Evolutionary conservation across 2,329 filamentous ascomycete species (phyloP).

Genomic region (Lasiodiplodia sp.): DNA sequence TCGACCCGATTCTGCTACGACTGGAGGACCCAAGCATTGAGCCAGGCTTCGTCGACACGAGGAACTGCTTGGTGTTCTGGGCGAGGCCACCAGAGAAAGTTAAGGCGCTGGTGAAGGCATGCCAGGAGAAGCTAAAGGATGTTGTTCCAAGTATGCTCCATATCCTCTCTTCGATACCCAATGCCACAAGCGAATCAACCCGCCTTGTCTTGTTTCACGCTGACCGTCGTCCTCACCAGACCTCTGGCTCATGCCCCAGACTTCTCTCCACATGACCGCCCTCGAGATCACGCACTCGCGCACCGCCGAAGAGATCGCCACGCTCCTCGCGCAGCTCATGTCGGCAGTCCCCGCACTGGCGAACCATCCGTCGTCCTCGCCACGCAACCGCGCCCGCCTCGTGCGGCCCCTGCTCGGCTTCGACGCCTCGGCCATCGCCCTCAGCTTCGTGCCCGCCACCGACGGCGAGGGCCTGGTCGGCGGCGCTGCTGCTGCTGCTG

Average conservation of each 20-base stretch:
- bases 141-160: slow-evolving; percentile 71
- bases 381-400: slow-evolving; percentile 73
- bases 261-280: slow-evolving; percentile 82
- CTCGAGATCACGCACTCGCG: slow-evolving; percentile 85
- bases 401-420: slow-evolving; percentile 85
- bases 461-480: slow-evolving; percentile 46
- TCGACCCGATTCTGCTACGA: slow-evolving; percentile 78
- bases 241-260: slow-evolving; percentile 84
- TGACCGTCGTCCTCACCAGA: slow-evolving; percentile 55
- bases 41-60: slow-evolving; percentile 74
- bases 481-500: too few relatives aligned
- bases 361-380: slow-evolving; percentile 72
- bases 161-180: too few relatives aligned
- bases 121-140: slow-evolving; percentile 72
- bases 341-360: slow-evolving; percentile 66
- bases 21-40: slow-evolving; percentile 70
- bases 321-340: slow-evolving; percentile 65
- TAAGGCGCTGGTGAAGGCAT: slow-evolving; percentile 67
- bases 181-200: background rate
- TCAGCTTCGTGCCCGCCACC: slow-evolving; percentile 84
- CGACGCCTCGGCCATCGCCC: slow-evolving; percentile 82
- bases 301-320: slow-evolving; percentile 71
- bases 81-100: slow-evolving; percentile 79
- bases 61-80: slow-evolving; percentile 89
- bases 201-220: background rate